Evolutionary conservation across 345 rosid species (phyloP), one percentile per base, ranked within the genome.

Genomic region (Raphanus sativus): DNA sequence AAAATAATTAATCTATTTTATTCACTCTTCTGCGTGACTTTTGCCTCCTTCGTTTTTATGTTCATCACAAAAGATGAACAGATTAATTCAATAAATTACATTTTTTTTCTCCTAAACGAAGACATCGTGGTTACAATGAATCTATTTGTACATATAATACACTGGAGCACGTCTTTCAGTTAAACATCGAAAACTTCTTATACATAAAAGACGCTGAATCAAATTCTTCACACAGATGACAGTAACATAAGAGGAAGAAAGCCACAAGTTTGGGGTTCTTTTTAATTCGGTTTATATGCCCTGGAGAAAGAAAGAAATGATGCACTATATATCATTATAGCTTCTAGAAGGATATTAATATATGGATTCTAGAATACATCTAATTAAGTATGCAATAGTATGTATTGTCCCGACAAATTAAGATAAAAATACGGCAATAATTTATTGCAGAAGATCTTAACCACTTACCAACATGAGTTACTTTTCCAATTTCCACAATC

Each of bases 401-500:
- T 6, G 29, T 12, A 42, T 4, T 3, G 70, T 60, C 52, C 56
- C 63, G 63, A 69, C 74, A 76, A 48, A 60, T 34, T 17, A 45
- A 30, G 28, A 56, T 58, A 75, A 40, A 28, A 59, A 42, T 29
- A 42, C 6, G 8, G 25, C 17, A 59, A 75, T 24, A 38, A 52
- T 24, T n/a, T 32, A 30, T 2, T 0, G 32, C 16, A 50, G 62
- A 52, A 73, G 65, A 75, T 75, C 78, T 75, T 75, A 66, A 38
- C 66, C 24, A 65, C 68, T 71, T 6, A 11, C 29, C 42, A 68
- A 52, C 8, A 62, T 62, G 30, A 74, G 56, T 67, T 68, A 68
- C 62, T 52, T 61, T 67, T 15, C 67, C 21, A 68, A 69, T 76
- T 76, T 76, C 75, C 80, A 69, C 69, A 76, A 76, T 62, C 69